Percentiles rank a stretch among this genome's conserved stretches.
Evolutionary conservation across 2,329 filamentous ascomycete species (phyloP).

Genomic region (Talaromyces marneffei): DNA sequence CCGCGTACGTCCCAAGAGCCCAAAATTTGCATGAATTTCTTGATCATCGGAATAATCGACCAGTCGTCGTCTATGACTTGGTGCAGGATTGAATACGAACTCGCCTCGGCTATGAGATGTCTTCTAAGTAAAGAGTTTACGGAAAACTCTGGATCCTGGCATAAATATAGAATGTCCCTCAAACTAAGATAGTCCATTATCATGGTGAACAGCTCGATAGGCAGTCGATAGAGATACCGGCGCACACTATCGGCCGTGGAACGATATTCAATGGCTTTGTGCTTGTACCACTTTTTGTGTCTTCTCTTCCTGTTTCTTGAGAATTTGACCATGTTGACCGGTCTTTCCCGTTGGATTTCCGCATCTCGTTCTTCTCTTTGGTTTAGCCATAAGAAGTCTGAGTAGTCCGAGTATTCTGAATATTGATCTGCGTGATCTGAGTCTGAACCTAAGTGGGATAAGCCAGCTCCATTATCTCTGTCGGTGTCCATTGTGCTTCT

Average conservation of each 20-base stretch:
- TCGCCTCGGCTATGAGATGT: background rate
- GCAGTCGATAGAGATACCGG: background rate
- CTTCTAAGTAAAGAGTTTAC: background rate
- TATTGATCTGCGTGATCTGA: too few species aligned
- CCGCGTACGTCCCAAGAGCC: background rate
- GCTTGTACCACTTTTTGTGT: background rate
- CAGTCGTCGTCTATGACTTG: background rate
- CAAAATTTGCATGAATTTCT: background rate
- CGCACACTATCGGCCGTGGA: background rate
- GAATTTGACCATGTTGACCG: background rate
- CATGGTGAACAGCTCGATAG: background rate
- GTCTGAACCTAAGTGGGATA: too few species aligned
- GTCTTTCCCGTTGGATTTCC: too few species aligned
- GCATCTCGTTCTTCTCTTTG: background rate
- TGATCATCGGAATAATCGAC: background rate
- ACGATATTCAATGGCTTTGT: background rate
- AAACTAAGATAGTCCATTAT: background rate
- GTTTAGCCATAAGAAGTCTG: too few species aligned
- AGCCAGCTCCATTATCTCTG: too few species aligned
- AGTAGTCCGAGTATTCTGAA: too few species aligned
- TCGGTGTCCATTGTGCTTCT: background rate
- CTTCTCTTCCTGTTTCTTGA: background rate
- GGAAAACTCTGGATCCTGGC: background rate
- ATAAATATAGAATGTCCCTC: background rate
- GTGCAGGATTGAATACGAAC: background rate